Evolutionary conservation across 495 filamentous ascomycete species (phyloP), one percentile per base, ranked within the genome.

Genomic region (Lasiosphaeris hirsuta): DNA sequence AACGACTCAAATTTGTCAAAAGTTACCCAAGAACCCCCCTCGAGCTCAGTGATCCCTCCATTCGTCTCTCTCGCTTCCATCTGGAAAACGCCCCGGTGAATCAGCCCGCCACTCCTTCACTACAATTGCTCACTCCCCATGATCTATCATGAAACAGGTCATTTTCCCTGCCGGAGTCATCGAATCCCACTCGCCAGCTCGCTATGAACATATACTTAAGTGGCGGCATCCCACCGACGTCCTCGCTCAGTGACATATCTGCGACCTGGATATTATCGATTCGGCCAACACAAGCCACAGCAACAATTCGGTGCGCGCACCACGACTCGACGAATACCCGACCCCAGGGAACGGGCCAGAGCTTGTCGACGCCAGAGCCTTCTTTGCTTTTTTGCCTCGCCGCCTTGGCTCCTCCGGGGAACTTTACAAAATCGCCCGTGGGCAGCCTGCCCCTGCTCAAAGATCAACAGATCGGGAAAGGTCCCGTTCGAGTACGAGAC

Each of bases 391-490:
- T 34, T 61, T 10, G 17, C 1, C 33, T 35, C 53, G 18, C 58
- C 40, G 48, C 47, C 47, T 58, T 51, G 47, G 30, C 56, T 10
- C 30, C 18, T 36, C 47, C 47, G 47, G 56, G 39, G 54, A 51
- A 57, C 48, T 30, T 43, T 34, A 19, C 18, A 14, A 35, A 23
- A 15, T 36, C 35, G n/a, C 41, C 57, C 48, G 47, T 10, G 51
- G 35, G 18, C 46, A 33, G 38, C 53, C 43, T 48, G 53, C 57
- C 59, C 54, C 54, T 57, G 59, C 33, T 40, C 59, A 45, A 33
- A 34, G 57, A 59, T 36, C 51, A 53, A 43, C 54, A 36, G 39
- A 58, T 48, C 47, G 56, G 37, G 54, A 41, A 61, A 52, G 42
- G 54, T 35, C 10, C n/a, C 35, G 40, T 35, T 45, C 55, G 6